Evolutionary conservation across 176 grass and related monocot genomes (phyloP).

Genomic region (Ananas comosus): DNA sequence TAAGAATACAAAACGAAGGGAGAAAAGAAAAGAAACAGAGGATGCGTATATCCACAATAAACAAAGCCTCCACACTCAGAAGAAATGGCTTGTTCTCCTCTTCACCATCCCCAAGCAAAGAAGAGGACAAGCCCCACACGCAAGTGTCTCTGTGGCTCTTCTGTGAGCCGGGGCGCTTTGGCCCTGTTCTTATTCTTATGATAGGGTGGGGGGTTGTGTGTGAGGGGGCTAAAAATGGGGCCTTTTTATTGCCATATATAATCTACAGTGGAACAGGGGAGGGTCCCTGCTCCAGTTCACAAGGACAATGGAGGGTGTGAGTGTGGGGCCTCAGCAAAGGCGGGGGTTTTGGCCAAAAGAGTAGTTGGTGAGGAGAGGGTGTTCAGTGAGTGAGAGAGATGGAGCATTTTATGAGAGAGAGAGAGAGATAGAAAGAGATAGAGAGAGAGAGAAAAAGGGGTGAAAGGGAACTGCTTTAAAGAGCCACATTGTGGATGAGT

Average conservation of each 20-base stretch:
- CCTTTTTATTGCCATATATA: not conserved
- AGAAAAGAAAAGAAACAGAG: not conserved
- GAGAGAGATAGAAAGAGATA: constrained; percentile 12
- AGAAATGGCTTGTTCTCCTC: not conserved
- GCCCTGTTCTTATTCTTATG: not conserved
- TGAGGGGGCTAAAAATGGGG: not conserved
- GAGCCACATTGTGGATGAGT: not conserved
- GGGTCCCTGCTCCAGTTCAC: constrained; percentile 12
- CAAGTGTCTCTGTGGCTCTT: constrained; percentile 1
- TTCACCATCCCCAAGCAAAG: not conserved
- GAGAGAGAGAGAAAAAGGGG: not conserved
- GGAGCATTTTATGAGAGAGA: not conserved
- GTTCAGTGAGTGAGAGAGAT: constrained; percentile 1
- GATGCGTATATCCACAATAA: not conserved
- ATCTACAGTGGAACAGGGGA: not conserved
- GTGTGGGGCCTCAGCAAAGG: constrained; percentile 9
- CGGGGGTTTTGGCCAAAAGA: constrained; percentile 1
- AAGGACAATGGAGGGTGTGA: constrained; percentile 34
- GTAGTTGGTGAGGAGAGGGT: not conserved
- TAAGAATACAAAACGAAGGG: not conserved
- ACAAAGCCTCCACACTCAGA: not conserved
- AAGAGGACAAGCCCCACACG: not conserved
- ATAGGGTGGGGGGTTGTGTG: not conserved
- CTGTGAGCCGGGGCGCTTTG: not conserved
- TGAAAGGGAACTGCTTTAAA: constrained; percentile 20